Percentiles rank a stretch among this genome's conserved stretches.
Evolutionary conservation across 805 yeast species (phyloP).

Genomic region (Cyberlindnera mrakii): DNA sequence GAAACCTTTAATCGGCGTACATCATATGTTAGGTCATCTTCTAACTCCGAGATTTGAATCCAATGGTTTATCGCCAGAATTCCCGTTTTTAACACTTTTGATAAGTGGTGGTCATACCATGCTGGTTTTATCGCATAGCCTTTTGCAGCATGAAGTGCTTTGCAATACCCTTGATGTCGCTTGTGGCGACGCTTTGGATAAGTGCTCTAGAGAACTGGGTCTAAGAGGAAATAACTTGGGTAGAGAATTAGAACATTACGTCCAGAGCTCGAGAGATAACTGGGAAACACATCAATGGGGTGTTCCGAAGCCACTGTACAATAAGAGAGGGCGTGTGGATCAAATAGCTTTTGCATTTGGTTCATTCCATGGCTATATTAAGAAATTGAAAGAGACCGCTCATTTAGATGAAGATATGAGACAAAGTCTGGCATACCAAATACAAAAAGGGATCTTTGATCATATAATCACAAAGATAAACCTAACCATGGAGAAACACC

Average conservation of each 20-base stretch:
- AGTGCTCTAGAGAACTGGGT: conserved; percentile 84
- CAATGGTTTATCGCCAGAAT: conserved; percentile 40
- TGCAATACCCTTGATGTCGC: conserved; percentile 83
- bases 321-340: conserved; percentile 39
- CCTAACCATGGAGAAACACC: conserved; percentile 38
- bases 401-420: conserved; percentile 20
- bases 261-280: conserved; percentile 28
- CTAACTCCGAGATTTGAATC: conserved; percentile 52
- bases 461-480: conserved; percentile 66
- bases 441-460: conserved; percentile 62
- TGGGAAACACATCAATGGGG: conserved; percentile 21
- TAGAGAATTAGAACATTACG: conserved; percentile 57
- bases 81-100: conserved; percentile 69
- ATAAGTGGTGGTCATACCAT: conserved; percentile 95
- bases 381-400: conserved; percentile 26
- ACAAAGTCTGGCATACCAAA: conserved; percentile 46
- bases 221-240: conserved; percentile 81
- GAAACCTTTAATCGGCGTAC: conserved; percentile 80
- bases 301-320: conserved; percentile 49
- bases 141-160: conserved; percentile 64
- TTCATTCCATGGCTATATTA: conserved; percentile 57
- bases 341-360: conserved; percentile 67
- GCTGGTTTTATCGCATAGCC: conserved; percentile 59
- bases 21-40: conserved; percentile 94
- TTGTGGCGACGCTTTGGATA: conserved; percentile 89